phyloP scores from a whole-genome alignment of 257 asterid genomes.

The Solanum infundibuliforme region DNA sequence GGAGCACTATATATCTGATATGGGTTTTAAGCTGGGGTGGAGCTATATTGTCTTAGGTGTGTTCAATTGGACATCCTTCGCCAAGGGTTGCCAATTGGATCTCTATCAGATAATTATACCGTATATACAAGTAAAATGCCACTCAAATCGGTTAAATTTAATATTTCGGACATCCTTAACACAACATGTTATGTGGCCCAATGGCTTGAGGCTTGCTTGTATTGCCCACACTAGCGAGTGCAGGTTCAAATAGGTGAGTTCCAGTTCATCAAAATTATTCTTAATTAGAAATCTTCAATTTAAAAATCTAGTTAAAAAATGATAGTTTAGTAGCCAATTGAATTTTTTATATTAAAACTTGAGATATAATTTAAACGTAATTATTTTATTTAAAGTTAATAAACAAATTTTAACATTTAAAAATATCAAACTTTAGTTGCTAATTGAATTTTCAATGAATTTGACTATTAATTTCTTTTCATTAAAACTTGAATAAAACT shows the following conservation, averaged over 20 bases:
- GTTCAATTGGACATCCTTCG: neutral
- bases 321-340: neutral
- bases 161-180: neutral
- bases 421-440: too few relatives aligned
- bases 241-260: neutral
- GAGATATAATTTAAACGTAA: neutral
- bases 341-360: too few relatives aligned
- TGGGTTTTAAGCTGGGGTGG: neutral
- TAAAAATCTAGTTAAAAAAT: too few relatives aligned
- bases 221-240: neutral
- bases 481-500: too few relatives aligned
- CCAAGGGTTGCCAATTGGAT: neutral
- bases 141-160: too few relatives aligned
- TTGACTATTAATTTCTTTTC: too few relatives aligned
- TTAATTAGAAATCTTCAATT: neutral
- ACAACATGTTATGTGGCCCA: neutral
- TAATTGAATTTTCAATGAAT: too few relatives aligned
- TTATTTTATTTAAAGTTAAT: too few relatives aligned
- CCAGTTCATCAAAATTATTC: neutral
- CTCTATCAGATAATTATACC: too few relatives aligned
- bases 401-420: too few relatives aligned
- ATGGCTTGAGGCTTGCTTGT: neutral
- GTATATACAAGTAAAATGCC: neutral
- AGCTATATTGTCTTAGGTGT: neutral
- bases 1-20: neutral